phyloP scores from a whole-genome alignment of 208 protist genomes.

The Porcisia hertigi region DNA sequence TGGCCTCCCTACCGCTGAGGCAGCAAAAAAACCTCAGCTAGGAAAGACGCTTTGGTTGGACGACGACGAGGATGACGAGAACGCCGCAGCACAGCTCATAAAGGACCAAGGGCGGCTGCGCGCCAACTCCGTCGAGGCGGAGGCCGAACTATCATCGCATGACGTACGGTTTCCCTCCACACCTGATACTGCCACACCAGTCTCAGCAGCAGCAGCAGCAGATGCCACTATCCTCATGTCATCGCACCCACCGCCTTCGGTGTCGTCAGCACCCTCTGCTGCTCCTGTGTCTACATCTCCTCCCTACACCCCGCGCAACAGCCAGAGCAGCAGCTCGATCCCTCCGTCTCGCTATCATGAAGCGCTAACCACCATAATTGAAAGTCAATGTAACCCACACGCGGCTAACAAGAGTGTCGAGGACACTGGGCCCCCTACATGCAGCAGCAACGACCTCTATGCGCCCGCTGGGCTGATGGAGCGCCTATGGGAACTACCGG shows the following conservation, averaged over 20 bases:
- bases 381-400: background rate
- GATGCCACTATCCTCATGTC: background rate
- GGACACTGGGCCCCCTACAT: background rate
- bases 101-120: background rate
- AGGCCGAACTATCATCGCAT: background rate
- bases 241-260: background rate
- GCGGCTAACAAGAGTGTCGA: background rate
- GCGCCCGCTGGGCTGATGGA: slow-evolving; percentile 27
- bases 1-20: background rate
- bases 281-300: background rate
- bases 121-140: background rate
- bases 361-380: background rate
- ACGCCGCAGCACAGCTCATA: background rate
- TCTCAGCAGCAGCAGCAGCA: background rate
- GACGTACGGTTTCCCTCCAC: background rate
- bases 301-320: slow-evolving; percentile 2
- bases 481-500: slow-evolving; percentile 25
- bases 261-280: slow-evolving; percentile 1
- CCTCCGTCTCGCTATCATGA: background rate
- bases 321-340: background rate
- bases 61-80: background rate
- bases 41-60: slow-evolving; percentile 3
- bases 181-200: background rate
- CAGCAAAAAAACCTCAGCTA: background rate
- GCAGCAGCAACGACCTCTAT: slow-evolving; percentile 4